Evolutionary conservation across 2,329 filamentous ascomycete species (phyloP).

Genomic region (Cladosporium sp.): DNA sequence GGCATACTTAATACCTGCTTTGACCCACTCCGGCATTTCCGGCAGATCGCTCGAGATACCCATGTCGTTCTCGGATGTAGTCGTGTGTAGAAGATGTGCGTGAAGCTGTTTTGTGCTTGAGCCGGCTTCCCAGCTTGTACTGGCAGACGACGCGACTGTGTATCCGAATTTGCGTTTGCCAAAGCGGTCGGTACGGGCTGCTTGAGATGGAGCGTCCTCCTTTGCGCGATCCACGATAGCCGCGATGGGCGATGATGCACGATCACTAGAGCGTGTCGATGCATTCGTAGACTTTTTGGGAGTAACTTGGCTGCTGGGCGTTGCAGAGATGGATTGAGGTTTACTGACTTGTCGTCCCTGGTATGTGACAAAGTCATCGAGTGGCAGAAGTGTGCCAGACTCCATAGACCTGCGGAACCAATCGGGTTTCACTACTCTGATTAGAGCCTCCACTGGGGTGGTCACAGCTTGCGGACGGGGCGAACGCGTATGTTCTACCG

Average conservation of each 20-base stretch:
- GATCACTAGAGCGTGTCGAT: neutral
- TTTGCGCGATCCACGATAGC: slow-evolving; percentile 56
- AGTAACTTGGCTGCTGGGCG: no score
- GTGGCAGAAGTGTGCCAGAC: slow-evolving; percentile 46
- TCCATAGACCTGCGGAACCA: slow-evolving; percentile 57
- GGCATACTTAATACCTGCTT: slow-evolving; percentile 67
- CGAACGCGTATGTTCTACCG: neutral
- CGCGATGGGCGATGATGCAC: neutral
- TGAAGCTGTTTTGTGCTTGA: slow-evolving; percentile 34
- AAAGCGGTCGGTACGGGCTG: slow-evolving; percentile 27
- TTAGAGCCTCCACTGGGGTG: neutral
- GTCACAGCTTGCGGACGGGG: neutral
- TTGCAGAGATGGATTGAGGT: no score
- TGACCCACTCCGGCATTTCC: slow-evolving; percentile 69
- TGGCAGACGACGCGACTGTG: slow-evolving; percentile 24
- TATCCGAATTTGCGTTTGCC: slow-evolving; percentile 32
- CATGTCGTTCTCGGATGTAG: slow-evolving; percentile 75
- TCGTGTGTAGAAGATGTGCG: slow-evolving; percentile 63
- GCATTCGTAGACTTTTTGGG: neutral
- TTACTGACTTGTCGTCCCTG: slow-evolving; percentile 43
- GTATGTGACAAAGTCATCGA: slow-evolving; percentile 56
- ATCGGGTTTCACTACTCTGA: slow-evolving; percentile 56
- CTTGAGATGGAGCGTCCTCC: slow-evolving; percentile 37
- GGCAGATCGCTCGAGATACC: slow-evolving; percentile 58
- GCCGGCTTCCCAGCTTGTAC: slow-evolving; percentile 35